These are phyloP conservation scores for Artemisia tridentata DNA, from an alignment of 129 eudicot species.

Conservation along the genomic window DNA sequence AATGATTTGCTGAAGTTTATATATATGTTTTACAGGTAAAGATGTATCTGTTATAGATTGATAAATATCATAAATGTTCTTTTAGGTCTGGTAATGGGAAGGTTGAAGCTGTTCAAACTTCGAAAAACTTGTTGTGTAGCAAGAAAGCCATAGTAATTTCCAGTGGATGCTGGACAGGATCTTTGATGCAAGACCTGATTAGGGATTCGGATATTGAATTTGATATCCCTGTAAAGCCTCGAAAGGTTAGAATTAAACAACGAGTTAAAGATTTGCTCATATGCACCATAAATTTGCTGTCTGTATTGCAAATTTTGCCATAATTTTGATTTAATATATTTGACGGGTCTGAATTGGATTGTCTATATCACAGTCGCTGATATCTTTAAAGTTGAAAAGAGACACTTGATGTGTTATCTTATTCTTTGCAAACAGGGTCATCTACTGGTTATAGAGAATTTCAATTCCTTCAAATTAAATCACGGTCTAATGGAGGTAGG, in stretches of 20 bases:
- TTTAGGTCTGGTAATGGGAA: slow-evolving; percentile 67
- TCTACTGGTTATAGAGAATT: slow-evolving; percentile 74
- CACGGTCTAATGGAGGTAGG: slow-evolving; percentile 97
- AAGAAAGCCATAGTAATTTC: slow-evolving; percentile 80
- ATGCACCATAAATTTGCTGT: not conserved
- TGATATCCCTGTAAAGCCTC: slow-evolving; percentile 78
- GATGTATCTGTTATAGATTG: slow-evolving; percentile 1
- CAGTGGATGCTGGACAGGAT: slow-evolving; percentile 94
- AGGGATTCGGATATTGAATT: slow-evolving; percentile 38
- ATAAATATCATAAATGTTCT: slow-evolving; percentile 5
- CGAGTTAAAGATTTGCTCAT: not conserved
- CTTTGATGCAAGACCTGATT: slow-evolving; percentile 60
- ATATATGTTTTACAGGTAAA: slow-evolving; percentile 8
- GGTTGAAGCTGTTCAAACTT: slow-evolving; percentile 77
- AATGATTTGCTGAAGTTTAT: not conserved
- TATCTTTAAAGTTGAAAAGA: not conserved
- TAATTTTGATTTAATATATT: not conserved
- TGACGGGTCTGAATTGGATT: not conserved
- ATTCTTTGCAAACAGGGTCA: slow-evolving; percentile 59
- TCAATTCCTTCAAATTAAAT: slow-evolving; percentile 55
- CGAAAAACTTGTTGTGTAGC: slow-evolving; percentile 51
- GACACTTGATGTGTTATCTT: slow-evolving; percentile 1
- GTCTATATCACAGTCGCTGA: not conserved
- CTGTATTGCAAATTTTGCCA: not conserved
- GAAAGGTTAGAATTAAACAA: slow-evolving; percentile 57